Conservation (phyloP, 208 protist genomes). For the Novymonas esmeraldas region DNA sequence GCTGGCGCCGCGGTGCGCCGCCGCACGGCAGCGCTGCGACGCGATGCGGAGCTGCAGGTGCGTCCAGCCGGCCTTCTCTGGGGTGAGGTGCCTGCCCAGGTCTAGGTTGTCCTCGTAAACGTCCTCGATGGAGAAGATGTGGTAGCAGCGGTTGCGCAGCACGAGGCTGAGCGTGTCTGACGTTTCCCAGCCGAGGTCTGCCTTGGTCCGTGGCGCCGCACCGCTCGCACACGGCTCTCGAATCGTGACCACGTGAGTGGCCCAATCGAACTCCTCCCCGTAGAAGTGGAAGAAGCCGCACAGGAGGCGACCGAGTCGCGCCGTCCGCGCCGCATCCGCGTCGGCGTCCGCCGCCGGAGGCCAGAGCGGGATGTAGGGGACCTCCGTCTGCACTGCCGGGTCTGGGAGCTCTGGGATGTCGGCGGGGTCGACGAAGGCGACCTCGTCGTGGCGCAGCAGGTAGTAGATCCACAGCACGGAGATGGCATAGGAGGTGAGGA, state of each 20-base stretch:
- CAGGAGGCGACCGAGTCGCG: constrained; percentile 40
- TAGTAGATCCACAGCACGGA: constrained; percentile 81
- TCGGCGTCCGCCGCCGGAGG: constrained; percentile 3
- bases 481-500: constrained; percentile 81
- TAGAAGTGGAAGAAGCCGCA: constrained; percentile 69
- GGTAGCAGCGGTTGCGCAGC: constrained; percentile 57
- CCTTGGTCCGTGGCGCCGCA: constrained; percentile 16
- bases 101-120: constrained; percentile 81
- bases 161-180: constrained; percentile 29
- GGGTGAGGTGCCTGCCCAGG: constrained; percentile 65
- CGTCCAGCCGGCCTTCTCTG: constrained; percentile 63
- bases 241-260: constrained; percentile 45
- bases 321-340: constrained; percentile 6
- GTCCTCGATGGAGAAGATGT: constrained; percentile 80
- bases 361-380: constrained; percentile 66
- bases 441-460: constrained; percentile 42
- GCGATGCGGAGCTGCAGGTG: constrained; percentile 62
- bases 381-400: constrained; percentile 12
- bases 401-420: constrained; percentile 29
- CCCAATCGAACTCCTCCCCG: constrained; percentile 55
- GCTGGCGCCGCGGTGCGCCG: not conserved
- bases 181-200: constrained; percentile 43
- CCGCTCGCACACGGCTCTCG: constrained; percentile 13
- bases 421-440: constrained; percentile 51
- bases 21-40: constrained; percentile 7